Percentiles rank a stretch among this genome's conserved stretches.
phyloP scores from a whole-genome alignment of 371 early-diverging fungal genomes.

The Rhizomucor pusillus region DNA sequence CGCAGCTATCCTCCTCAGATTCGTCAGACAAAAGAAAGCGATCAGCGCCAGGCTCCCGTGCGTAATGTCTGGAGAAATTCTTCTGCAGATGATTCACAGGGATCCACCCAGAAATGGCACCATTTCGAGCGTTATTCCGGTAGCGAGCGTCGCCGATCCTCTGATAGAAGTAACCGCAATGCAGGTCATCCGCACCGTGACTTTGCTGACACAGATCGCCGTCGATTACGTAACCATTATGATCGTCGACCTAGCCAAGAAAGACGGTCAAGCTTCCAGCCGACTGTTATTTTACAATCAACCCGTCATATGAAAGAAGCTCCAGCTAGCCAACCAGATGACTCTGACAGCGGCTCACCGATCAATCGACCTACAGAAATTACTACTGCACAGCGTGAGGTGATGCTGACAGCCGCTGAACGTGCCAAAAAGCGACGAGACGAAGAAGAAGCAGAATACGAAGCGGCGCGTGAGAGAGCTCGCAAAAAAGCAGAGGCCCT shows the following conservation, averaged over 20 bases:
- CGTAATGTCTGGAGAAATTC: too few species aligned
- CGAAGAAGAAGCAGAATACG: conserved; percentile 44
- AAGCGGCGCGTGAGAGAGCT: conserved; percentile 45
- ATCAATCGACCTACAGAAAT: conserved; percentile 22
- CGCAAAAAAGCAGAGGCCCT: conserved; percentile 41
- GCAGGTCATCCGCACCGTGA: not conserved
- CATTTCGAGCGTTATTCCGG: too few species aligned
- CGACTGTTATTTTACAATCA: not conserved
- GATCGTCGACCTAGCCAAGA: conserved; percentile 10
- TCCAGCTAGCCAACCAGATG: too few species aligned
- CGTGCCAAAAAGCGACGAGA: conserved; percentile 47
- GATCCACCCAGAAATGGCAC: not conserved
- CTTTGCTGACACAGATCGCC: not conserved
- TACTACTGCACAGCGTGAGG: conserved; percentile 34
- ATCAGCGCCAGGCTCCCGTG: not conserved
- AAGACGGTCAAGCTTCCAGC: conserved; percentile 14
- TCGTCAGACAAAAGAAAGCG: conserved; percentile 12
- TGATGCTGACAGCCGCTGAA: conserved; percentile 47
- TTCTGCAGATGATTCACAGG: too few species aligned
- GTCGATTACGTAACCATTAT: conserved; percentile 1
- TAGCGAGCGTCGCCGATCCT: too few species aligned
- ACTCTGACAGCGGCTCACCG: not conserved
- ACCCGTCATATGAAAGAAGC: too few species aligned
- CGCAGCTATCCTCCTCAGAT: conserved; percentile 40
- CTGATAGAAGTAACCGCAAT: too few species aligned